Evolutionary conservation across 2,329 filamentous ascomycete species (phyloP).

Genomic region (Pyrenochaeta sp.): DNA sequence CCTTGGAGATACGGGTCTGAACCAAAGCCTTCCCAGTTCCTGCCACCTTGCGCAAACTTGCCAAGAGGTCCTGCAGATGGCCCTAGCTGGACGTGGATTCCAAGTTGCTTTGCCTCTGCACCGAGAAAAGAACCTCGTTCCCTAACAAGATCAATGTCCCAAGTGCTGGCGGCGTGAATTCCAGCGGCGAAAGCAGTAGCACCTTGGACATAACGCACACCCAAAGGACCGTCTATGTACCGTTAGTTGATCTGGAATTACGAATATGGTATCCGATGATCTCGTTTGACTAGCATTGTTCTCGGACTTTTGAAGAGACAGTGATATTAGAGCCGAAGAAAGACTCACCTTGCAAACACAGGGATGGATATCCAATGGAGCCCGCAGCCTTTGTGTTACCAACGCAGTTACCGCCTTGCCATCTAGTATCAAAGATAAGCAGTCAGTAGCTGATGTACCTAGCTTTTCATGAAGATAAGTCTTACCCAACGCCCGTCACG

Average conservation of each 20-base stretch:
- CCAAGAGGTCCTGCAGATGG: conserved; percentile 53
- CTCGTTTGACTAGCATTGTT: too few relatives aligned
- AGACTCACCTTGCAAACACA: conserved; percentile 50
- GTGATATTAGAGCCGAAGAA: too few relatives aligned
- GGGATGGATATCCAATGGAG: conserved; percentile 46
- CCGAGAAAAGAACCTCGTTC: conserved; percentile 46
- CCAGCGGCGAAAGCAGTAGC: conserved; percentile 50
- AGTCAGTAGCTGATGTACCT: background rate
- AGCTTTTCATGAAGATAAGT: background rate
- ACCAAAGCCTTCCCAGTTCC: conserved; percentile 60
- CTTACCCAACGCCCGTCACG: conserved; percentile 41
- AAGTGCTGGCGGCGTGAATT: conserved; percentile 50
- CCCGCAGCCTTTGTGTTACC: conserved; percentile 45
- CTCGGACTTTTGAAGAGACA: too few relatives aligned
- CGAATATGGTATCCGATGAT: background rate
- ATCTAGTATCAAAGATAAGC: conserved; percentile 10
- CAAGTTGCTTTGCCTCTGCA: conserved; percentile 51
- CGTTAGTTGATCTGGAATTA: too few relatives aligned
- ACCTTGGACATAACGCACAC: conserved; percentile 47
- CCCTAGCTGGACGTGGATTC: conserved; percentile 53
- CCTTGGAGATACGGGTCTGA: conserved; percentile 59
- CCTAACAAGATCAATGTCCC: conserved; percentile 44
- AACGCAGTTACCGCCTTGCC: conserved; percentile 44
- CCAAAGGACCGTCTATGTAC: conserved; percentile 47
- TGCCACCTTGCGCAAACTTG: conserved; percentile 50